phyloP scores from a whole-genome alignment of 129 eudicot genomes.

The Chrysanthemum makinoi region DNA sequence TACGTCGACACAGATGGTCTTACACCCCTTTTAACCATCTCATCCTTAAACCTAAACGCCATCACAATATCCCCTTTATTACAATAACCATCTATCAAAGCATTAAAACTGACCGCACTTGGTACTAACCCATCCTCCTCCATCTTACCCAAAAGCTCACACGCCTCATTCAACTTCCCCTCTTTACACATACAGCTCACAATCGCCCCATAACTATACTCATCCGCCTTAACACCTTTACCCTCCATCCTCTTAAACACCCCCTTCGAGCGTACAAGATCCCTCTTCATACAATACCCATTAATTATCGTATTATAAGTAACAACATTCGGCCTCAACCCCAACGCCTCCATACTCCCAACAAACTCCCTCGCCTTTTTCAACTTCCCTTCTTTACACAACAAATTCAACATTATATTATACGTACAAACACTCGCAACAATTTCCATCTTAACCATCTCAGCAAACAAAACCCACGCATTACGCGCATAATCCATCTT shows the following conservation, averaged over 20 bases:
- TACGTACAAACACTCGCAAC: conserved; percentile 45
- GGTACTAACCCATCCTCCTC: conserved; percentile 48
- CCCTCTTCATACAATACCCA: conserved; percentile 53
- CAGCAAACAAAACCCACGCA: conserved; percentile 63
- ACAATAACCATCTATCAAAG: conserved; percentile 67
- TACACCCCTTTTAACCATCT: conserved; percentile 57
- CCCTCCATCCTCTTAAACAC: conserved; percentile 44
- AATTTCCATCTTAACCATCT: conserved; percentile 61
- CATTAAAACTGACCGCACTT: conserved; percentile 48
- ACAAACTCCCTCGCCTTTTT: conserved; percentile 59
- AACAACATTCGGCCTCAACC: conserved; percentile 58
- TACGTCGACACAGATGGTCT: conserved; percentile 58
- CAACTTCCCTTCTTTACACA: conserved; percentile 69
- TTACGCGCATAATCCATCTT: conserved; percentile 29
- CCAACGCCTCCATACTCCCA: conserved; percentile 49
- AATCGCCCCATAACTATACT: conserved; percentile 52
- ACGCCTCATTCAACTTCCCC: conserved; percentile 48
- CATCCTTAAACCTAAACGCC: conserved; percentile 54
- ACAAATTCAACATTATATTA: conserved; percentile 66
- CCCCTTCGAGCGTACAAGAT: conserved; percentile 53
- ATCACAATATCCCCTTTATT: conserved; percentile 57
- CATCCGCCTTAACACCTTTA: conserved; percentile 51
- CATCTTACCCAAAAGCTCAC: conserved; percentile 44
- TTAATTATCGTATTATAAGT: conserved; percentile 62
- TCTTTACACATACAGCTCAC: conserved; percentile 59